Percentiles rank a stretch among this genome's conserved stretches.
Evolutionary conservation across 1,284 basidiomycete genomes (phyloP).

Genomic region (Ustilago trichophora): DNA sequence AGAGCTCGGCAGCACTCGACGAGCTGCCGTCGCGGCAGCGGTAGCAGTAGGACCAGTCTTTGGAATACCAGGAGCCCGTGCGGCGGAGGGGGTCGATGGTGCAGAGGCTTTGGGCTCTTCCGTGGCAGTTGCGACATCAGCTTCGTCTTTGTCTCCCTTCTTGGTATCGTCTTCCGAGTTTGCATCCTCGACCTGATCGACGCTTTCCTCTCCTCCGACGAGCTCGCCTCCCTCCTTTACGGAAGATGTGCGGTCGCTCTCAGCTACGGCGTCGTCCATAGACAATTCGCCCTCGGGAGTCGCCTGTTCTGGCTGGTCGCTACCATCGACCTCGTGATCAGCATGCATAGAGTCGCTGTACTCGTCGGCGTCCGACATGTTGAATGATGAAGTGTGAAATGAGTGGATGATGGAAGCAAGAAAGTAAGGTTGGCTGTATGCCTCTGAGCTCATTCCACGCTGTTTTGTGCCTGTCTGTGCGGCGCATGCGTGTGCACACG

Average conservation of each 20-base stretch:
- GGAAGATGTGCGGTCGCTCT: conserved; percentile 35
- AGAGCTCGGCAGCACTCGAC: conserved; percentile 17
- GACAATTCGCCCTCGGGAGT: conserved; percentile 11
- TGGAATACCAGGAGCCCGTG: neutral
- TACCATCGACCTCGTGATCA: conserved; percentile 11
- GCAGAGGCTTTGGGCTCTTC: conserved; percentile 7
- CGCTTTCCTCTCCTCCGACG: conserved; percentile 4
- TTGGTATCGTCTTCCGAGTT: conserved; percentile 10
- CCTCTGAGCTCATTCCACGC: neutral
- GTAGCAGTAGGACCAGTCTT: conserved; percentile 8
- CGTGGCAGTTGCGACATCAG: neutral
- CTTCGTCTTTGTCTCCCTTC: conserved; percentile 1
- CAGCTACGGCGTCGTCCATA: conserved; percentile 12
- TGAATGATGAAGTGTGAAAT: neutral
- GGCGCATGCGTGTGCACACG: conserved; percentile 6
- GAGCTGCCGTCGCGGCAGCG: conserved; percentile 20
- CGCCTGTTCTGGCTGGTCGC: conserved; percentile 8
- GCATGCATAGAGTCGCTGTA: conserved; percentile 8
- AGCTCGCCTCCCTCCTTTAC: conserved; percentile 40
- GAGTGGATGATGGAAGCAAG: neutral
- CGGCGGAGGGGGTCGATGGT: conserved; percentile 16
- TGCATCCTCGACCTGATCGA: neutral
- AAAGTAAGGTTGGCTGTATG: neutral
- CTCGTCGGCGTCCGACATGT: conserved; percentile 22
- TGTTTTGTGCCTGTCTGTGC: neutral